phyloP scores from a whole-genome alignment of 805 yeast genomes.

The Hanseniaspora vineae region DNA sequence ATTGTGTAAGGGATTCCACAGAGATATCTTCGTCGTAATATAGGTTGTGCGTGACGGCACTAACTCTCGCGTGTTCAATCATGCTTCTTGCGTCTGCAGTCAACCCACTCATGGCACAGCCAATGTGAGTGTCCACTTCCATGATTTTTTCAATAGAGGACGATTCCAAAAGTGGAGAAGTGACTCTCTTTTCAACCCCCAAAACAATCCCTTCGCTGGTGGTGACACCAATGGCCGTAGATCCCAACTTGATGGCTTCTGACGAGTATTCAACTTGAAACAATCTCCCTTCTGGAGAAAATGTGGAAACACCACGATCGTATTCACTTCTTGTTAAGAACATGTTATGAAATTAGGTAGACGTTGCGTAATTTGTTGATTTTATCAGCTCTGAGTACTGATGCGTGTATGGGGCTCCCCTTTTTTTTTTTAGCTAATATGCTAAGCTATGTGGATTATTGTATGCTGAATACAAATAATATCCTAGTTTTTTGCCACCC shows the following conservation, averaged over 20 bases:
- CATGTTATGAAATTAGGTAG: constrained; percentile 32
- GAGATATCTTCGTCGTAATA: constrained; percentile 87
- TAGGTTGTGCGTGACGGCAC: constrained; percentile 73
- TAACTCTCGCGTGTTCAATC: constrained; percentile 96
- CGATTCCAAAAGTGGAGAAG: constrained; percentile 80
- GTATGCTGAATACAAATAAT: too few species aligned
- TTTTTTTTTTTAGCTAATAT: too few species aligned
- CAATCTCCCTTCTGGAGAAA: constrained; percentile 96
- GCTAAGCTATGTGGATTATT: too few species aligned
- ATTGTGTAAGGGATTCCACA: constrained; percentile 88
- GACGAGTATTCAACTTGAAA: constrained; percentile 96
- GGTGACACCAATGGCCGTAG: constrained; percentile 94
- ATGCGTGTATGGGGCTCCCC: too few species aligned
- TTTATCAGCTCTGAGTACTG: too few species aligned
- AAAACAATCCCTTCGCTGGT: constrained; percentile 92
- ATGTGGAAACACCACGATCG: constrained; percentile 97
- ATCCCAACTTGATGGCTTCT: constrained; percentile 83
- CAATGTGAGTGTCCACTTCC: constrained; percentile 86
- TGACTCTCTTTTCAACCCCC: constrained; percentile 95
- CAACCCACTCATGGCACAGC: constrained; percentile 97
- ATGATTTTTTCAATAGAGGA: constrained; percentile 92
- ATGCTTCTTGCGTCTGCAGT: constrained; percentile 98
- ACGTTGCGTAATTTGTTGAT: too few species aligned
- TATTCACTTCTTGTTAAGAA: constrained; percentile 98
- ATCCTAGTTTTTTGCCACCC: too few species aligned